A percentile compares a stretch with the other conserved stretches of the same genome.
Conservation (phyloP, 2,329 filamentous ascomycete species). For the Pseudofabraea citricarpa region DNA sequence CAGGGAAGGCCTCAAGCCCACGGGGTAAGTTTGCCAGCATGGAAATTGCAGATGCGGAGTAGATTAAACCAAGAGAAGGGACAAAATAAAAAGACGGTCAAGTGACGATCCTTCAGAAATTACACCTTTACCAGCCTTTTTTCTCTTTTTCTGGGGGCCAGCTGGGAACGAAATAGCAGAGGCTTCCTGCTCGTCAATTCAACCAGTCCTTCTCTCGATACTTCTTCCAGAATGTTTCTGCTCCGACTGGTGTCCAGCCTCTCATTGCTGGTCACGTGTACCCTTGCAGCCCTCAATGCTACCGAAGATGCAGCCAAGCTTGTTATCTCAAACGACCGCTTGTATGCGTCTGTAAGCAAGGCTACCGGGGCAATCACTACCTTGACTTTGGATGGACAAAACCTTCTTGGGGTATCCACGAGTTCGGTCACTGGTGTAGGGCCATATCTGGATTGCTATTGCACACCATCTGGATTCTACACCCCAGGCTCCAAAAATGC, state of each 20-base stretch:
- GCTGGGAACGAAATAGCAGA: no score
- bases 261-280: not conserved
- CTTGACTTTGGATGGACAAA: conserved; percentile 41
- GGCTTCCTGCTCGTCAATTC: no score
- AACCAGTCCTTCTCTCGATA: no score
- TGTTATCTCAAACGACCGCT: conserved; percentile 38
- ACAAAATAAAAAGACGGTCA: no score
- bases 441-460: conserved; percentile 61
- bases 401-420: conserved; percentile 43
- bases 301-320: conserved; percentile 26
- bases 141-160: no score
- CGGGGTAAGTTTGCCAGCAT: no score
- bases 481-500: conserved; percentile 48
- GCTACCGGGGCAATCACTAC: conserved; percentile 34
- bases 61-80: no score
- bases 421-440: conserved; percentile 38
- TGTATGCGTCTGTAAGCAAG: conserved; percentile 39
- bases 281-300: conserved; percentile 16
- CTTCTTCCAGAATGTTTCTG: not conserved
- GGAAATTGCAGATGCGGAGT: no score
- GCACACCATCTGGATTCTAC: conserved; percentile 53
- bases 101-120: no score
- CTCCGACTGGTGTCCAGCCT: not conserved
- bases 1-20: no score
- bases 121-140: no score